Conservation (phyloP, 345 rosid genomes). For the Arabis alpina region DNA sequence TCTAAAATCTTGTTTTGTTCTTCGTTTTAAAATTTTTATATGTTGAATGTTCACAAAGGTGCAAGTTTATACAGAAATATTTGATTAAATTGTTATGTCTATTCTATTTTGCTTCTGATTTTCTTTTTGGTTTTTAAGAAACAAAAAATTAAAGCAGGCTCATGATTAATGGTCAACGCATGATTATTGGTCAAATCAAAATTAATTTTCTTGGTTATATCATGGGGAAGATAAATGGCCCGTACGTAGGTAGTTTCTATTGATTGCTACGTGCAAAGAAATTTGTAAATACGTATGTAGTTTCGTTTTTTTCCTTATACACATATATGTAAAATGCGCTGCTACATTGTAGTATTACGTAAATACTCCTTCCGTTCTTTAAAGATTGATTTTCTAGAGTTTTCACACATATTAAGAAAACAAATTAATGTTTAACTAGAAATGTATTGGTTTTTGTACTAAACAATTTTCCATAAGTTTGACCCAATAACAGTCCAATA, state of each 20-base stretch:
- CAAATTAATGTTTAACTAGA: too few species aligned
- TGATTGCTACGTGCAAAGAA: slow-evolving; percentile 1
- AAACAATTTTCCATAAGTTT: too few species aligned
- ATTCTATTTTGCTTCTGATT: neutral
- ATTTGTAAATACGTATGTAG: neutral
- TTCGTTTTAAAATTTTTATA: slow-evolving; percentile 14
- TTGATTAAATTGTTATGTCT: neutral
- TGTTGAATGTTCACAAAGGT: slow-evolving; percentile 24
- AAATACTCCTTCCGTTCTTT: too few species aligned
- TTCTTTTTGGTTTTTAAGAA: neutral
- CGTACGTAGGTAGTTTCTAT: neutral
- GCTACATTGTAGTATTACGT: neutral
- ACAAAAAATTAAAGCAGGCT: neutral
- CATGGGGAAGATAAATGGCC: neutral
- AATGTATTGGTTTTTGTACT: too few species aligned
- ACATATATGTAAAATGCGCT: neutral
- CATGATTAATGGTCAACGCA: slow-evolving; percentile 22
- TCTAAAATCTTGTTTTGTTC: slow-evolving; percentile 9
- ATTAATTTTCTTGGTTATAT: neutral
- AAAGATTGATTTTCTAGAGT: too few species aligned
- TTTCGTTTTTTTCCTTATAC: slow-evolving; percentile 6
- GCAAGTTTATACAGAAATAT: slow-evolving; percentile 27
- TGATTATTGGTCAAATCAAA: slow-evolving; percentile 21
- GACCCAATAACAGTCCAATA: too few species aligned
- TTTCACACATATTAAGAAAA: too few species aligned